Base-by-base conservation (phyloP, 2,329 filamentous ascomycete genomes). In the Cytospora mali region DNA sequence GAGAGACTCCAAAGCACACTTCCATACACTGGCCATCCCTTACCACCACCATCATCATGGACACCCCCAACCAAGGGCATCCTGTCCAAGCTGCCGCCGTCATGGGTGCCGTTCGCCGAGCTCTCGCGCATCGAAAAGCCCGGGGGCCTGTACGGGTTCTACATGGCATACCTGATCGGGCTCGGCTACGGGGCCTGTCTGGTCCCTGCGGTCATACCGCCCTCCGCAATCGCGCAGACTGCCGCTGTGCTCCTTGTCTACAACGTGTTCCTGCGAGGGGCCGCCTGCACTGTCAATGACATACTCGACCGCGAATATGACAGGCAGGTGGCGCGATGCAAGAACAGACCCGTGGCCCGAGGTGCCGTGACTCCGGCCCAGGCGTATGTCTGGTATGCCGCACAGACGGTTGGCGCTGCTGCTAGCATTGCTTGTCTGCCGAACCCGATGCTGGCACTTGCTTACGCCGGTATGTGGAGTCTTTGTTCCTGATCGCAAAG, bases 281-380 rank as follows among this genome's bases (percentile, higher is more conserved):
- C 78, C 25, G 75, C 79, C 7, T 83, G 81, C 68, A 76, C 80
- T 2, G 80, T 81, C 67, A 83, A 83, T 66, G 81, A 83, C 64
- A 72, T 79, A 28, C 78, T 80, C 74, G 81, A 83, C 65, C 75
- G 76, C 50, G 78, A 81, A 59, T 68, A 82, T 48, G 81, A 83
- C 64, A 78, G 78, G 14, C 73, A 78, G 65, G 80, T 81, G 28
- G 74, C 76, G 68, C 75, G 80, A 55, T 81, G 79, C 21, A 75
- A 74, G 60, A 76, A 79, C 64, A 75, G 80, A 33, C 80, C 80
- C 4, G 77, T 84, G 65, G 80, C 81, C 6, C 73, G 81, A 53
- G 77, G 78, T 28, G 81, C 81, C 28, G 74, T 84, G 27, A 56
- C 35, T 11, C 54, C 54, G 5, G 18, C 35, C 18, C 54, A 49